Base-by-base conservation (phyloP, 2,329 filamentous ascomycete genomes). In the Chaetomiaceae sp. region DNA sequence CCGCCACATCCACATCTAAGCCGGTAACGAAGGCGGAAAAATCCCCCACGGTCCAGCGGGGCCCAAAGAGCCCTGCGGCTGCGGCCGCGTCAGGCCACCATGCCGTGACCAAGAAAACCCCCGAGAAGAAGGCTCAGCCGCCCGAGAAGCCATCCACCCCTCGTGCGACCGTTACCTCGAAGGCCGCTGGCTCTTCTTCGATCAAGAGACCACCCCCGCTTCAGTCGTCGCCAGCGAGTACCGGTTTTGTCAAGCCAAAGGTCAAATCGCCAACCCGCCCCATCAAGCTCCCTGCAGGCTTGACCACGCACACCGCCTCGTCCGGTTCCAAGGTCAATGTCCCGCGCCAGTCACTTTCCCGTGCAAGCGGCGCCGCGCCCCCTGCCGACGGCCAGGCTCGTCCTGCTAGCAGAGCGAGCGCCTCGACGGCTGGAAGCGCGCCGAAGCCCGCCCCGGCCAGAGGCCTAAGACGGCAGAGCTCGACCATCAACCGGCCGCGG, bases 181-280 rank as follows among this genome's bases (percentile, higher is more conserved):
- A 66, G 48, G 38, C 68, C 3, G 56, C 67, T 2, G 55, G 63
- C 30, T 58, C 70, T 3, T 64, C 66, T 20, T 55, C 66, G 14
- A 58, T 57, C 21, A 76, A 73, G 60, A 79, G 73, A 54, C 71
- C 73, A 8, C 63, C 70, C 9, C 62, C 73, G 3, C 59, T 73
- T 30, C 73, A 74, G 2, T 67, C 70, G 2, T 68, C 70, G 17
- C 62, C 71, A 21, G 63, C 62, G n/a, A 66, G 68, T 23, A 64
- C 70, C 6, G 71, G 68, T 2, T 77, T 77, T 54, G 69, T 73
- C 23, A 84, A 83, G 62, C 78, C 81, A 8, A 84, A 82, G 63
- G 69, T 76, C 35, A 83, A 81, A 66, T 88, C 86, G 10, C 83
- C 83, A 2, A 89, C 86, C 2, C 79, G 82, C 49, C 85, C 85